phyloP scores from a whole-genome alignment of 2,329 filamentous ascomycete species.

The Fusarium goolgardi region DNA sequence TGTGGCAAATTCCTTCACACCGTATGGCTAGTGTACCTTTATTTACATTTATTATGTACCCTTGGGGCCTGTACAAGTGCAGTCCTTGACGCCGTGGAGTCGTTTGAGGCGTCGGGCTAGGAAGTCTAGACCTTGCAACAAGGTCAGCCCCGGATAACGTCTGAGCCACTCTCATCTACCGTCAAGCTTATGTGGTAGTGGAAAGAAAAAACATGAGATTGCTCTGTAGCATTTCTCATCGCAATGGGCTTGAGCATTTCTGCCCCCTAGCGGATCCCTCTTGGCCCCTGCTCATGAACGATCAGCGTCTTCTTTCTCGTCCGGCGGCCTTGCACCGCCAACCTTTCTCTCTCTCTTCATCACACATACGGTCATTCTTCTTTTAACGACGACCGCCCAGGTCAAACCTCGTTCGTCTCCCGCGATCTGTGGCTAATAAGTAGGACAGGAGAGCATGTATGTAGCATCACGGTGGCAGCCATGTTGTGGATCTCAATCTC shows the following conservation, averaged over 20 bases:
- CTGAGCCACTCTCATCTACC: slow-evolving; percentile 46
- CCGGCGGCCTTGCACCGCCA: background rate
- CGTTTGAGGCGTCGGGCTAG: slow-evolving; percentile 30
- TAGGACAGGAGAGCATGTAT: slow-evolving; percentile 41
- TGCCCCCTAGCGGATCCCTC: slow-evolving; percentile 14
- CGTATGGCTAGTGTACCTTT: too few relatives aligned
- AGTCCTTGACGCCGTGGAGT: slow-evolving; percentile 32
- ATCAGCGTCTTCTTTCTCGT: slow-evolving; percentile 27
- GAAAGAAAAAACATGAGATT: slow-evolving; percentile 25
- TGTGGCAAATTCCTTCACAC: too few relatives aligned
- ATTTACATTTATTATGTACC: too few relatives aligned
- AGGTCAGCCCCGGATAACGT: slow-evolving; percentile 45
- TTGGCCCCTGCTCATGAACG: slow-evolving; percentile 31
- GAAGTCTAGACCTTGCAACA: slow-evolving; percentile 40
- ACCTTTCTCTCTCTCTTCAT: slow-evolving; percentile 20
- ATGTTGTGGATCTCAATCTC: slow-evolving; percentile 45
- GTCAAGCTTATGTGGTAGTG: slow-evolving; percentile 30
- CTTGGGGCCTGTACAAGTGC: too few relatives aligned
- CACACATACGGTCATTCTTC: slow-evolving; percentile 12
- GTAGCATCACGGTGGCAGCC: slow-evolving; percentile 34
- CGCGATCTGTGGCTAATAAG: slow-evolving; percentile 20
- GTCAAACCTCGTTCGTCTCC: slow-evolving; percentile 11
- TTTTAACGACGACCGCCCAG: slow-evolving; percentile 8
- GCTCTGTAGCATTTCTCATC: slow-evolving; percentile 10
- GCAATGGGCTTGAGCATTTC: slow-evolving; percentile 17